Evolutionary conservation across 805 yeast species (phyloP).

Genomic region (Maudiozyma bulderi): DNA sequence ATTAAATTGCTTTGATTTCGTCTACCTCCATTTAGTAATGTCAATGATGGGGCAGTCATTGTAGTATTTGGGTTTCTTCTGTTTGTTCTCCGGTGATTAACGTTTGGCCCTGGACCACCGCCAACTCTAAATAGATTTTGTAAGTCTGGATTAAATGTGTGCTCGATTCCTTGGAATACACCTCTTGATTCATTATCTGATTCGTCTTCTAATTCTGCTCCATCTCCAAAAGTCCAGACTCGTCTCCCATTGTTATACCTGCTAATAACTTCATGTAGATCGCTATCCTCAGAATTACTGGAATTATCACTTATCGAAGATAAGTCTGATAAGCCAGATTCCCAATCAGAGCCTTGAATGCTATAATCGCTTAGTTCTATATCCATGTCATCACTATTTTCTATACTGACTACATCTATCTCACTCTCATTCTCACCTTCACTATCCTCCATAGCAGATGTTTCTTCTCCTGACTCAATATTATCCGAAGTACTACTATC

Average conservation of each 20-base stretch:
- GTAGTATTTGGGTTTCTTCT: slow-evolving; percentile 15
- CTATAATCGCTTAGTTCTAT: slow-evolving; percentile 28
- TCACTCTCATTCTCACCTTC: slow-evolving; percentile 8
- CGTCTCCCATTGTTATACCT: slow-evolving; percentile 18
- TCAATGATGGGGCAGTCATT: slow-evolving; percentile 21
- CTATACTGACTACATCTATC: slow-evolving; percentile 19
- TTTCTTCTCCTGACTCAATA: not conserved
- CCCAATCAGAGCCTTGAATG: slow-evolving; percentile 30
- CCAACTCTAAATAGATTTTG: slow-evolving; percentile 24
- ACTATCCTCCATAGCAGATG: not conserved
- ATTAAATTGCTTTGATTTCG: slow-evolving; percentile 23
- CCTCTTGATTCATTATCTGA: slow-evolving; percentile 26
- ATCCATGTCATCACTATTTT: slow-evolving; percentile 25
- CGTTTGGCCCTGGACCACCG: slow-evolving; percentile 4
- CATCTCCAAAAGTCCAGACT: slow-evolving; percentile 24
- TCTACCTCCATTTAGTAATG: slow-evolving; percentile 21
- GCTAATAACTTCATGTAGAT: slow-evolving; percentile 4
- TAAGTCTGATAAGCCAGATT: slow-evolving; percentile 28
- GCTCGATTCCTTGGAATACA: slow-evolving; percentile 27
- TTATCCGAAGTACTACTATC: not conserved
- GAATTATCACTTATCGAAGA: slow-evolving; percentile 18
- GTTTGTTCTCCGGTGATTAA: slow-evolving; percentile 16
- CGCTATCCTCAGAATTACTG: slow-evolving; percentile 3
- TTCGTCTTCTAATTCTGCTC: slow-evolving; percentile 23
- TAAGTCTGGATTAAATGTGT: slow-evolving; percentile 21